Evolutionary conservation across 2,329 filamentous ascomycete species (phyloP), one percentile per base, ranked within the genome.

Genomic region (Paraconiothyrium brasiliense): DNA sequence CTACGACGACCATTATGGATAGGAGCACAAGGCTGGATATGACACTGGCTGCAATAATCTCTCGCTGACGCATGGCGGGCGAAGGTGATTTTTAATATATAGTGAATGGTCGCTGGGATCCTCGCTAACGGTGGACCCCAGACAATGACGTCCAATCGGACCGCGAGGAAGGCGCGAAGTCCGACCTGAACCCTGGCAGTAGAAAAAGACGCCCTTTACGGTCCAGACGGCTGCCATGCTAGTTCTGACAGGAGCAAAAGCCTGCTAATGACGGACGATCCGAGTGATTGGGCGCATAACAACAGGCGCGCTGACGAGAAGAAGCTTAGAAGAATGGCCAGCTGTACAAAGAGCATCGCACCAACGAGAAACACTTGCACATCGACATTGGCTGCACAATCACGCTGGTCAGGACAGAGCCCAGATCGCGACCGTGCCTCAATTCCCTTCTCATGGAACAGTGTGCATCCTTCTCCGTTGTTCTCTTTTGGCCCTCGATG

Each of bases 1-100:
- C 62, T 41, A 73, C 68, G 58, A 76, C 67, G 54, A 71, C 71
- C 72, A 77, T 75, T 60, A 61, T 60, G 47, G 65, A 50, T 27
- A 73, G 10, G 30, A 67, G 54, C 22, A 46, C 57, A 46, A 69
- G 32, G 32, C 63, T 50, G 27, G 70, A 54, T 43, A 69, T 61
- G 37, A 69, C 11, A 54, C 62, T 69, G 5, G 59, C 44, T 51
- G 68, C 66, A 44, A 76, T 63, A 10, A 68, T 64, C 4, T 57
- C 46, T 51, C 57, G 66, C 22, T 50, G 51, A 14, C 62, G 59
- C 67, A 71, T 71, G 54, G 49, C 11, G 49, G 61, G 20, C 60
- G 54, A 51, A 35, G 37, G 20, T 49, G 39, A 57, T 71, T 69
- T 73, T 67, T 54, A 61, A 64, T 59, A 54, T 59, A 63, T 65